Conservation (phyloP, 1,284 basidiomycete species). For the Naganishia albida region DNA sequence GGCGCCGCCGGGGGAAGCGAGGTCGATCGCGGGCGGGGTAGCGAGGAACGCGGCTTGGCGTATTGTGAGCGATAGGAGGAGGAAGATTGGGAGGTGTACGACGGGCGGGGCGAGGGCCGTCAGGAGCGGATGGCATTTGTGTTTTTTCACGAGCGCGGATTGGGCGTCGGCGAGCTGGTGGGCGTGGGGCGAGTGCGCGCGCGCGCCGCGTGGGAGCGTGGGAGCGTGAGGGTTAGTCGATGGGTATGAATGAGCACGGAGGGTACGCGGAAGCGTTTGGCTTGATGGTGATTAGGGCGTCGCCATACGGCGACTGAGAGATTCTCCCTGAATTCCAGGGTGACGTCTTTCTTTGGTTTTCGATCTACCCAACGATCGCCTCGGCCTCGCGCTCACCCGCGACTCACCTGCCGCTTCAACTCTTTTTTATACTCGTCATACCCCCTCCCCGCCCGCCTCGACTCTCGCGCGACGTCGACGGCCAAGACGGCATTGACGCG, state of each 20-base stretch:
- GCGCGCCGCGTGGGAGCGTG: background rate
- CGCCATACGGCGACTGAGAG: too few relatives aligned
- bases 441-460: conserved; percentile 46
- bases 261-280: too few relatives aligned
- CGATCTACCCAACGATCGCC: background rate
- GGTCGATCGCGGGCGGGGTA: conserved; percentile 15
- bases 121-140: conserved; percentile 48
- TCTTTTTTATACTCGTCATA: conserved; percentile 61
- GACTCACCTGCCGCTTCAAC: conserved; percentile 64
- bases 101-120: conserved; percentile 50
- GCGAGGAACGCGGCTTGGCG: conserved; percentile 41
- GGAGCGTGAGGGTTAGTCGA: background rate
- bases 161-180: conserved; percentile 47
- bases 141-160: conserved; percentile 43
- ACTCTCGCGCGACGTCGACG: conserved; percentile 44
- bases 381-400: background rate
- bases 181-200: background rate
- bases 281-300: too few relatives aligned
- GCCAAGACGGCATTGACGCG: conserved; percentile 51
- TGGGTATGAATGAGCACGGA: too few relatives aligned
- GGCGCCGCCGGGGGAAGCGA: background rate
- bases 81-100: conserved; percentile 54
- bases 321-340: too few relatives aligned
- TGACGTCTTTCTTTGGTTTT: background rate
- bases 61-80: conserved; percentile 50